Conservation (phyloP, 2,329 filamentous ascomycete species). For the Monosporascus sp. region DNA sequence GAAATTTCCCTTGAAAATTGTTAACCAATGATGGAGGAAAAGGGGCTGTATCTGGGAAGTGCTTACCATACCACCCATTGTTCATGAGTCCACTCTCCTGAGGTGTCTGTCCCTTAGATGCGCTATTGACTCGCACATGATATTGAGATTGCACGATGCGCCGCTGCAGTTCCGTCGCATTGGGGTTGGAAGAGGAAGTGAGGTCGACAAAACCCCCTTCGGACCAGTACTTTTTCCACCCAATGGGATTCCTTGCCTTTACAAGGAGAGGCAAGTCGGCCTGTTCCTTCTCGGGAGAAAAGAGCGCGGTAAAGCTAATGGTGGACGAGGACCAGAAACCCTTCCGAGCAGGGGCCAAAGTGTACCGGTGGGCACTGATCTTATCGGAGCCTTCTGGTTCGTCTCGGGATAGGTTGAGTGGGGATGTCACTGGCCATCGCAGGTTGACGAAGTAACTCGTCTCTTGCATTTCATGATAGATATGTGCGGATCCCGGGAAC, state of each 20-base stretch:
- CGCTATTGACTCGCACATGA: conserved; percentile 37
- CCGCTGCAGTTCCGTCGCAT: conserved; percentile 38
- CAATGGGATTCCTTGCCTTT: conserved; percentile 16
- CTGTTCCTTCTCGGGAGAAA: conserved; percentile 21
- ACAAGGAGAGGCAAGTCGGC: conserved; percentile 22
- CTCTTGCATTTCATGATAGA: conserved; percentile 33
- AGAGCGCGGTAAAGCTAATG: conserved; percentile 30
- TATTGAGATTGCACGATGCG: conserved; percentile 40
- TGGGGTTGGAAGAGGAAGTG: conserved; percentile 28
- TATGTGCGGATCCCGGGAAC: conserved; percentile 20
- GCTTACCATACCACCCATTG: conserved; percentile 40
- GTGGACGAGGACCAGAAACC: not conserved
- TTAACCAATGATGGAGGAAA: not conserved
- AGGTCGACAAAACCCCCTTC: conserved; percentile 38
- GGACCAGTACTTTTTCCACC: conserved; percentile 33
- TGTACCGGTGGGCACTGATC: conserved; percentile 28
- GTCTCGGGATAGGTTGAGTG: conserved; percentile 17
- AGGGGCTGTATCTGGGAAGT: not conserved
- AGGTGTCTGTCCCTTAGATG: conserved; percentile 30
- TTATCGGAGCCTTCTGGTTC: conserved; percentile 19
- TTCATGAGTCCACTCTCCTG: conserved; percentile 42
- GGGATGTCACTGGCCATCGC: conserved; percentile 22
- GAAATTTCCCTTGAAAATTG: conserved; percentile 28
- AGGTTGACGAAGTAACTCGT: conserved; percentile 36
- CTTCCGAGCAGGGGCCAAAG: conserved; percentile 15